These are phyloP conservation scores for Metschnikowia arizonensis DNA, from an alignment of 805 yeast genomes.

Conservation along the genomic window DNA sequence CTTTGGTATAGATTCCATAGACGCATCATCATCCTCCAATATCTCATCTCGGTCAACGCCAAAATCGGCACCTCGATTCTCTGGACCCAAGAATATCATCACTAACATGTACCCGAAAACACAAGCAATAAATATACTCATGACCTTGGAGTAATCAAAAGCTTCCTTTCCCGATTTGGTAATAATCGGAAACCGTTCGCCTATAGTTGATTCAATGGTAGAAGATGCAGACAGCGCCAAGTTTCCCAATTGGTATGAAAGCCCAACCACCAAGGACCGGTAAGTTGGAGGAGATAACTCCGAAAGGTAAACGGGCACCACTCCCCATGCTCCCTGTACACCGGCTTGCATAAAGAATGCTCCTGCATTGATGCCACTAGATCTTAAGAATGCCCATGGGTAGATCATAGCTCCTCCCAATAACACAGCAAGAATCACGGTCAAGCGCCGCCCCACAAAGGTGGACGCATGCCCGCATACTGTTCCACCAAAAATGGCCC, in stretches of 20 bases:
- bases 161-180: constrained; percentile 18
- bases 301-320: constrained; percentile 59
- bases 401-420: constrained; percentile 39
- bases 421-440: constrained; percentile 30
- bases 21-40: constrained; percentile 9
- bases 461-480: constrained; percentile 43
- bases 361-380: constrained; percentile 50
- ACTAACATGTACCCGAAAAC: constrained; percentile 52
- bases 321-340: constrained; percentile 75
- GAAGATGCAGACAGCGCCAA: constrained; percentile 67
- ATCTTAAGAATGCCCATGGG: constrained; percentile 24
- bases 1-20: constrained; percentile 33
- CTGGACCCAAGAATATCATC: constrained; percentile 55
- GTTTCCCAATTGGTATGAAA: constrained; percentile 69
- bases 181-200: constrained; percentile 53
- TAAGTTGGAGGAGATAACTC: constrained; percentile 54
- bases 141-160: constrained; percentile 64
- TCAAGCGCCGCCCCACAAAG: constrained; percentile 35
- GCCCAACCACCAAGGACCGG: constrained; percentile 18
- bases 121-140: constrained; percentile 66
- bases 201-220: constrained; percentile 64
- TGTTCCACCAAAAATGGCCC: constrained; percentile 40
- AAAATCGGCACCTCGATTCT: constrained; percentile 28
- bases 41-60: constrained; percentile 15
- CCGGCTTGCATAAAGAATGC: constrained; percentile 61